Evolutionary conservation across 805 yeast species (phyloP), one percentile per base, ranked within the genome.

Genomic region (Candida boleticola): DNA sequence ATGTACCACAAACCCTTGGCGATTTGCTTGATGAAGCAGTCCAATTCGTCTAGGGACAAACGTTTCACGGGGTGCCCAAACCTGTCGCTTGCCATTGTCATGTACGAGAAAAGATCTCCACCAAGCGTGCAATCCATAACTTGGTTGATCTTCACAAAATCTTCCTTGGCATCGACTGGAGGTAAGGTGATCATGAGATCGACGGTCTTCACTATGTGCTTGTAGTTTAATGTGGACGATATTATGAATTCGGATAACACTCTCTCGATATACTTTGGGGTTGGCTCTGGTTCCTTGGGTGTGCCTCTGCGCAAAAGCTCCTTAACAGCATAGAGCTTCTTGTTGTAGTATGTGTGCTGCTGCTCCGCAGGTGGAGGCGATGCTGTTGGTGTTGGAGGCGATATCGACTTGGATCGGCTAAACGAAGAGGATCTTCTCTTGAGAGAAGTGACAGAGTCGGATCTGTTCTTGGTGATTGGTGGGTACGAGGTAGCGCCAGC

Each of bases 221-320:
- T 80, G 68, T 75, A 93, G 49, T 80, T 84, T 58, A 85, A 71
- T 23, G 87, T 83, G 30, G 82, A 82, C 0, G 95, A 82, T 37
- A 90, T 86, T 59, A 93, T 87, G 69, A 92, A 90, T 58, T 93
- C 98, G 6, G 95, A 84, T 11, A 95, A 83, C 42, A 89, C 80
- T 17, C 97, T 77, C 40, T 83, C 82, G 37, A 79, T 74, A 58
- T 80, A 85, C 53, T 71, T 73, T 36, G 68, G 71, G 31, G 44
- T 47, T 14, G 58, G 37, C 37, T 64, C 70, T 22, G 51, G 49
- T 21, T 43, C 30, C 29, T 48, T 52, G 11, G 49, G 48, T 13
- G 37, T 14, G 3, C 41, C 48, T 3, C 53, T 48, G 14, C 60
- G 51, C 36, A 49, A 52, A 25, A 65, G 50, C 42, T 65, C 70